A percentile compares a stretch with the other conserved stretches of the same genome.
Evolutionary conservation across 1,284 basidiomycete species (phyloP).

Genomic region (Sporisorium sorghi): DNA sequence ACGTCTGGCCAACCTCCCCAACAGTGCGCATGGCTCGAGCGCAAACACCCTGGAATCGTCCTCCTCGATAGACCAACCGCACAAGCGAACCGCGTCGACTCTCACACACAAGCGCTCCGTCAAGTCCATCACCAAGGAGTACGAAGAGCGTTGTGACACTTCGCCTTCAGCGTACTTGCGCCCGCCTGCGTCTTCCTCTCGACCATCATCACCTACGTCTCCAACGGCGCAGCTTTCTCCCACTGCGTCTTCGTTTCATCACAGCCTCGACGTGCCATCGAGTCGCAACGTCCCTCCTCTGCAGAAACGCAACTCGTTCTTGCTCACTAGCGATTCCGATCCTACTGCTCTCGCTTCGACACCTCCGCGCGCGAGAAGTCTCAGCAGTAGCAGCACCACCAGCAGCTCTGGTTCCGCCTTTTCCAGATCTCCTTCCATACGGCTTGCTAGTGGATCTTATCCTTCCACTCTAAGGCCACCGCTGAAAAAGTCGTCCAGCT

Average conservation of each 20-base stretch:
- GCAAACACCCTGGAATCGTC: slow-evolving; percentile 4
- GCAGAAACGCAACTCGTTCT: slow-evolving; percentile 22
- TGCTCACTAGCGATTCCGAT: slow-evolving; percentile 25
- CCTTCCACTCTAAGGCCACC: slow-evolving; percentile 45
- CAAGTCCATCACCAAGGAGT: slow-evolving; percentile 40
- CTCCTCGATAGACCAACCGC: background rate
- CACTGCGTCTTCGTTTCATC: background rate
- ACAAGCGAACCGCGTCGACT: slow-evolving; percentile 13
- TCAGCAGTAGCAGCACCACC: slow-evolving; percentile 36
- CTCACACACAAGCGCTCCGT: slow-evolving; percentile 44
- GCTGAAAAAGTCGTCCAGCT: slow-evolving; percentile 26
- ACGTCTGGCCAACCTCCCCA: slow-evolving; percentile 23
- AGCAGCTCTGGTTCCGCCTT: slow-evolving; percentile 19
- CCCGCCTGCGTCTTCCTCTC: slow-evolving; percentile 18
- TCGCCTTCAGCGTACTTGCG: background rate
- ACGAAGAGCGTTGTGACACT: slow-evolving; percentile 26
- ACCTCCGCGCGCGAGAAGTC: slow-evolving; percentile 32
- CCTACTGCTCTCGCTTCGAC: slow-evolving; percentile 15
- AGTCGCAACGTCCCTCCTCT: slow-evolving; percentile 2
- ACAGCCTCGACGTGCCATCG: slow-evolving; percentile 3
- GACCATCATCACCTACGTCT: slow-evolving; percentile 23
- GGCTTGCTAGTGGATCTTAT: slow-evolving; percentile 44
- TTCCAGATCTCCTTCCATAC: slow-evolving; percentile 42
- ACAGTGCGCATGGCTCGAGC: slow-evolving; percentile 11
- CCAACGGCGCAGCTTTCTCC: slow-evolving; percentile 7